Conservation (phyloP, 169 alveolate species). For the Perkinsus olseni region DNA sequence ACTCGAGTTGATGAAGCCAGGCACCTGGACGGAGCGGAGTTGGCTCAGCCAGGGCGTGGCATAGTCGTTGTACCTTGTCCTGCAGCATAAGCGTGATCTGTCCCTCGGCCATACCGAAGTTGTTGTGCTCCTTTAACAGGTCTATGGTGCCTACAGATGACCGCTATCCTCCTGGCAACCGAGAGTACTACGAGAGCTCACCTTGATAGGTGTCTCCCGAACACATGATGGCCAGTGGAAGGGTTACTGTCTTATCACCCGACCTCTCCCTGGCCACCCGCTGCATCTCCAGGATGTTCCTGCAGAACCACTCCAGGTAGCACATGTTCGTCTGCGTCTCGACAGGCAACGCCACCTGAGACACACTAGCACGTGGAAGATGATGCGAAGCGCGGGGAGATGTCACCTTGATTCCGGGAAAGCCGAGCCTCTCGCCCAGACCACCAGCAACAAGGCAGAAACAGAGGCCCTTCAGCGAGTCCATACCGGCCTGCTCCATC, state of each 20-base stretch:
- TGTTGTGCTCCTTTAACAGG: conserved; percentile 49
- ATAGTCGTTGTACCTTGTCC: conserved; percentile 77
- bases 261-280: conserved; percentile 37
- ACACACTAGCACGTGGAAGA: conserved; percentile 41
- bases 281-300: conserved; percentile 57
- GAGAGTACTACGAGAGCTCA: neutral
- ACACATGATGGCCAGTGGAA: conserved; percentile 83
- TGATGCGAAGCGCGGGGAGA: neutral
- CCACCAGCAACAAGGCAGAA: conserved; percentile 94
- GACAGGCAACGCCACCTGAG: conserved; percentile 48
- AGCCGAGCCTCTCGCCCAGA: conserved; percentile 86
- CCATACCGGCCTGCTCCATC: conserved; percentile 22
- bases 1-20: neutral
- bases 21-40: conserved; percentile 13
- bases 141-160: conserved; percentile 11
- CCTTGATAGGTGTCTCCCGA: conserved; percentile 79
- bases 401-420: conserved; percentile 70
- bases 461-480: conserved; percentile 47
- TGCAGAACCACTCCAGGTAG: conserved; percentile 62
- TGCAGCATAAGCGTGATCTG: conserved; percentile 72
- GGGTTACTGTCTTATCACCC: conserved; percentile 7
- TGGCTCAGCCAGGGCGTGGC: conserved; percentile 47
- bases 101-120: conserved; percentile 64
- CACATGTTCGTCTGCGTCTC: conserved; percentile 45
- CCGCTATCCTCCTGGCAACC: conserved; percentile 38